Percentiles rank a stretch among this genome's conserved stretches.
These are phyloP conservation scores for Botrytis medusae DNA, from an alignment of 2,329 filamentous ascomycete species.

Conservation along the genomic window DNA sequence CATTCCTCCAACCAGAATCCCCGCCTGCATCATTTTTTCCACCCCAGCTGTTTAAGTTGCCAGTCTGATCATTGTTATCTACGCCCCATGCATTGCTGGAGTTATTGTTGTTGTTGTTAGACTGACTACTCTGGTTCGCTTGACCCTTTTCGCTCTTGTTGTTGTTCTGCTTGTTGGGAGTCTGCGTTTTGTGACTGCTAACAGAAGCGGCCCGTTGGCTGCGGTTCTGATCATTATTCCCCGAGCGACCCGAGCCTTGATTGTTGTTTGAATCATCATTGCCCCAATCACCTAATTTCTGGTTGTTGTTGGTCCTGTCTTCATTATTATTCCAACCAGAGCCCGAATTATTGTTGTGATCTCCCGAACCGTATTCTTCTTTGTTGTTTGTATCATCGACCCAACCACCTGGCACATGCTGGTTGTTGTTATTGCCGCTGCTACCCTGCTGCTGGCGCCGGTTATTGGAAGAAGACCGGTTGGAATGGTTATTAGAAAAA, in stretches of 20 bases:
- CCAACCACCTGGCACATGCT: conserved; percentile 27
- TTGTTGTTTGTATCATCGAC: conserved; percentile 21
- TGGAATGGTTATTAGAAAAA: neutral
- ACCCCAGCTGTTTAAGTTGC: conserved; percentile 14
- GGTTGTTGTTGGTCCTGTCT: neutral
- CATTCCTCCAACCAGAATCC: conserved; percentile 1
- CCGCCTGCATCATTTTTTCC: conserved; percentile 23
- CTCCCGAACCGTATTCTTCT: neutral
- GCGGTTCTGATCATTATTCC: conserved; percentile 22
- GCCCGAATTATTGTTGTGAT: neutral
- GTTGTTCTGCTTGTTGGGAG: conserved; percentile 6
- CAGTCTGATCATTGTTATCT: conserved; percentile 7
- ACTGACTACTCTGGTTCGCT: conserved; percentile 13
- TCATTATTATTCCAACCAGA: neutral
- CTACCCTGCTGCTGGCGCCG: conserved; percentile 3
- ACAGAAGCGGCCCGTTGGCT: conserved; percentile 20
- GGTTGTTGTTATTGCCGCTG: neutral
- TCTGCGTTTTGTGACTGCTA: conserved; percentile 19
- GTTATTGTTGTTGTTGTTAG: conserved; percentile 1
- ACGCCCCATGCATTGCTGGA: conserved; percentile 24
- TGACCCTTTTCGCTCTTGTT: conserved; percentile 13
- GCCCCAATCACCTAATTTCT: conserved; percentile 8
- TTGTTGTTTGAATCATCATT: conserved; percentile 26
- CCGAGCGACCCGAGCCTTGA: neutral
- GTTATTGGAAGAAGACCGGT: neutral